phyloP scores from a whole-genome alignment of 2,329 filamentous ascomycete genomes.

The Penicillium fuscoglaucum region DNA sequence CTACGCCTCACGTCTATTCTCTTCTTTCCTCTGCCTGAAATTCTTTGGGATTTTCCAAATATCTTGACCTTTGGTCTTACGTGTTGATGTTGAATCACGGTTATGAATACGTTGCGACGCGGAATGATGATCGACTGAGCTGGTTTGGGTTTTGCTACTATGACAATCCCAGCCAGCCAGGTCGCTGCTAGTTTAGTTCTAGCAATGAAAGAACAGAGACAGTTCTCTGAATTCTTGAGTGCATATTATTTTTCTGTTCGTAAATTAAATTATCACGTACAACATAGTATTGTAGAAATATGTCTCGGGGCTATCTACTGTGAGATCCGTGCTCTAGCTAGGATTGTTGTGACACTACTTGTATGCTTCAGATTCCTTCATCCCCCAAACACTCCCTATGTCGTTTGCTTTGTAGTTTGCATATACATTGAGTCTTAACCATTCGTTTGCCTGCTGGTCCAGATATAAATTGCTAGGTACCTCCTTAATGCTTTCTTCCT shows the following conservation, averaged over 20 bases:
- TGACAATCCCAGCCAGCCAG: slow-evolving; percentile 3
- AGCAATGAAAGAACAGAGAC: slow-evolving; percentile 20
- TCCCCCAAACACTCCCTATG: neutral
- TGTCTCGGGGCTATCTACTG: neutral
- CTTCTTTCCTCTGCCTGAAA: slow-evolving; percentile 10
- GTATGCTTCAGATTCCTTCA: neutral
- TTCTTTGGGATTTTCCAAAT: slow-evolving; percentile 20
- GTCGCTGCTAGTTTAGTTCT: slow-evolving; percentile 25
- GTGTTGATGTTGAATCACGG: slow-evolving; percentile 29
- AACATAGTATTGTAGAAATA: neutral
- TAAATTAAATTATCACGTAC: neutral
- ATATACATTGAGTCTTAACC: neutral
- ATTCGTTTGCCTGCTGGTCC: no score
- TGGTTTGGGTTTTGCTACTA: slow-evolving; percentile 6
- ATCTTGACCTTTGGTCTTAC: slow-evolving; percentile 17
- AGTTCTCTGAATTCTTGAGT: slow-evolving; percentile 7
- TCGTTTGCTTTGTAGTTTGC: no score
- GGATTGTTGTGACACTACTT: neutral
- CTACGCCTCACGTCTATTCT: slow-evolving; percentile 10
- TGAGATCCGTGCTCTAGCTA: neutral
- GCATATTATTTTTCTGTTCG: neutral
- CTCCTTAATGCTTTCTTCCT: neutral
- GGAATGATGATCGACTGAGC: slow-evolving; percentile 24
- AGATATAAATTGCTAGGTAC: neutral
- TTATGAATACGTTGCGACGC: slow-evolving; percentile 30